These are phyloP conservation scores for Populus hybrid DNA, from an alignment of 441 rosid species.

Conservation along the genomic window DNA sequence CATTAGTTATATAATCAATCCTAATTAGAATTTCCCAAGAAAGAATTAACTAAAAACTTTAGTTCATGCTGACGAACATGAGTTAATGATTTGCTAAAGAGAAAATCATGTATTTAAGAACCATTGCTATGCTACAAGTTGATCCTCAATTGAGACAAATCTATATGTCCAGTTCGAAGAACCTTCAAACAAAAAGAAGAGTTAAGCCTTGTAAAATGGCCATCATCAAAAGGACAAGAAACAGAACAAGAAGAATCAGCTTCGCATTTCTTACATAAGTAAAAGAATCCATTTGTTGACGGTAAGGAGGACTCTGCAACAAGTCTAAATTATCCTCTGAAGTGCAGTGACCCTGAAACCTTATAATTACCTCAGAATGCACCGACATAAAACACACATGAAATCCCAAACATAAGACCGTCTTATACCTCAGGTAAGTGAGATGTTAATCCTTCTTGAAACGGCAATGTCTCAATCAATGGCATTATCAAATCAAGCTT, in stretches of 20 bases:
- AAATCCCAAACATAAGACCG: conserved; percentile 9
- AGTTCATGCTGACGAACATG: neutral
- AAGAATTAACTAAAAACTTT: neutral
- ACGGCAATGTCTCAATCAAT: conserved; percentile 60
- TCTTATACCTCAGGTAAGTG: conserved; percentile 80
- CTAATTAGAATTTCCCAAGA: too few species aligned
- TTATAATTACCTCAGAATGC: conserved; percentile 15
- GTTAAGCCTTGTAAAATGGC: conserved; percentile 8
- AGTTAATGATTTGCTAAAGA: neutral
- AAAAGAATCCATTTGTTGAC: conserved; percentile 94
- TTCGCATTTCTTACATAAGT: conserved; percentile 59
- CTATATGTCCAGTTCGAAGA: conserved; percentile 89
- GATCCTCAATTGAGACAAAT: conserved; percentile 88
- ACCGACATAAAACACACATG: neutral
- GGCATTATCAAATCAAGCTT: conserved; percentile 90
- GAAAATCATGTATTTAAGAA: neutral
- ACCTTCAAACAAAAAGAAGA: conserved; percentile 45
- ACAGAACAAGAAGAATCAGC: neutral
- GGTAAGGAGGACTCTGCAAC: conserved; percentile 89
- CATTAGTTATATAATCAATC: too few species aligned
- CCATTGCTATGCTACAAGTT: conserved; percentile 32
- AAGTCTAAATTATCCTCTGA: conserved; percentile 77
- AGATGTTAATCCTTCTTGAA: conserved; percentile 64
- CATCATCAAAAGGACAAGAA: neutral
- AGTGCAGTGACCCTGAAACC: conserved; percentile 65